Conservation (phyloP, 345 rosid species). For the Ailanthus altissimus region DNA sequence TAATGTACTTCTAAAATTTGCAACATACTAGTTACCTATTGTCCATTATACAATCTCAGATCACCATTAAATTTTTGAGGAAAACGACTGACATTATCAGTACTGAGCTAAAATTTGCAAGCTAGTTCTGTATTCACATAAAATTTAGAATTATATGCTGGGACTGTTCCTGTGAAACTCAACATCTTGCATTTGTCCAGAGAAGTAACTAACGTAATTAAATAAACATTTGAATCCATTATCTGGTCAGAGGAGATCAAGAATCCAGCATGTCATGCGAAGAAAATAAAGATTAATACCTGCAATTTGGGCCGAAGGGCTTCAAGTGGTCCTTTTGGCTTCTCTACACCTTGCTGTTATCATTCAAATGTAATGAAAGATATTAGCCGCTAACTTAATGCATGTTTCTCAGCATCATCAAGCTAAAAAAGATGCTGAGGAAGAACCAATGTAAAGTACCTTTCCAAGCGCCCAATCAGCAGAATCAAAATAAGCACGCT, state of each 20-base stretch:
- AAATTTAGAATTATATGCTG: background rate
- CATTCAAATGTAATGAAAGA: conserved; percentile 14
- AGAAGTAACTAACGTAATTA: background rate
- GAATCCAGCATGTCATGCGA: background rate
- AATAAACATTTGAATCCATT: background rate
- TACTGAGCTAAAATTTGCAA: background rate
- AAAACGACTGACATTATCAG: background rate
- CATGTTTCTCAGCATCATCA: conserved; percentile 4
- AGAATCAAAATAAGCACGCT: conserved; percentile 96
- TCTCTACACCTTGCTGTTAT: conserved; percentile 92
- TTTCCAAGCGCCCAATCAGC: conserved; percentile 99
- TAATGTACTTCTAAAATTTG: background rate
- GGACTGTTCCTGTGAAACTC: background rate
- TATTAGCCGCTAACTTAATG: conserved; percentile 20
- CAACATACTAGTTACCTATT: background rate
- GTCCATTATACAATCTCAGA: background rate
- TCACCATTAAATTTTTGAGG: background rate
- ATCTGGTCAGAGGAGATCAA: background rate
- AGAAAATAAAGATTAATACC: conserved; percentile 42
- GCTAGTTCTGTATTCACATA: background rate
- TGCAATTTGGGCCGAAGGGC: conserved; percentile 99
- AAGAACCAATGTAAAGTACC: conserved; percentile 43
- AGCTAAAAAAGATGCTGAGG: conserved; percentile 1
- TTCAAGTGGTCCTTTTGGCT: conserved; percentile 99
- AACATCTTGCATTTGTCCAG: background rate